These are phyloP conservation scores for Leccinum cinnamomeum DNA, from an alignment of 1,284 basidiomycete genomes.

Conservation along the genomic window DNA sequence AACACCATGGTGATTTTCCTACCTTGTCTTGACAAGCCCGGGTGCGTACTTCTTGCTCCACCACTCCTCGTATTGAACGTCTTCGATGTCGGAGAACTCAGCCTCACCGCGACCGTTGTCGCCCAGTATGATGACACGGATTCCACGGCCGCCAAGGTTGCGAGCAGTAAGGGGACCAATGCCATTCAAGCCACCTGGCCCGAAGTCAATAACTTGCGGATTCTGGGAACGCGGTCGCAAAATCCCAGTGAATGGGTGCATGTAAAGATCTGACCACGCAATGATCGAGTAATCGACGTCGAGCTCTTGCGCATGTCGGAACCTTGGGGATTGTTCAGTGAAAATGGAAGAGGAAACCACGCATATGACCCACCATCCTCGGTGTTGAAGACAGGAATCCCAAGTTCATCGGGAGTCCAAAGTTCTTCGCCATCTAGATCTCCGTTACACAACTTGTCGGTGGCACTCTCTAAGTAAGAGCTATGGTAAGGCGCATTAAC, in stretches of 20 bases:
- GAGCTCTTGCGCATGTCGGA: slow-evolving; percentile 72
- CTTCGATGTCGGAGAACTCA: slow-evolving; percentile 75
- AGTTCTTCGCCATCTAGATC: slow-evolving; percentile 81
- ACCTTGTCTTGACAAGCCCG: slow-evolving; percentile 87
- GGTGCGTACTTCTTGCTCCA: slow-evolving; percentile 92
- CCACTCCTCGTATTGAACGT: slow-evolving; percentile 78
- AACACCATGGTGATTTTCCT: slow-evolving; percentile 20
- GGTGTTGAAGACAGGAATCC: slow-evolving; percentile 89
- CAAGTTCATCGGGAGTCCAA: slow-evolving; percentile 76
- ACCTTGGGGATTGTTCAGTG: slow-evolving; percentile 48
- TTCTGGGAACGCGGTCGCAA: slow-evolving; percentile 86
- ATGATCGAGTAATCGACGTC: slow-evolving; percentile 74
- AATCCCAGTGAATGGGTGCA: slow-evolving; percentile 88
- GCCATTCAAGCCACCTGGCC: slow-evolving; percentile 91
- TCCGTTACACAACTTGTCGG: slow-evolving; percentile 71
- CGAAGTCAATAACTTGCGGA: slow-evolving; percentile 94
- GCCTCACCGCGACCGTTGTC: slow-evolving; percentile 84
- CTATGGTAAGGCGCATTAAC: slow-evolving; percentile 97
- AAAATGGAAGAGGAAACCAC: slow-evolving; percentile 9
- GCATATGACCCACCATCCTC: slow-evolving; percentile 69
- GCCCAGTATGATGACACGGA: slow-evolving; percentile 84
- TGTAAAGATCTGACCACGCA: slow-evolving; percentile 91
- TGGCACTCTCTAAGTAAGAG: slow-evolving; percentile 75
- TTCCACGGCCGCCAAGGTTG: slow-evolving; percentile 91
- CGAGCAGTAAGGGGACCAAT: slow-evolving; percentile 90